These are phyloP conservation scores for Erythrophleum ivorense DNA, from an alignment of 331 rosid genomes.

Conservation along the genomic window DNA sequence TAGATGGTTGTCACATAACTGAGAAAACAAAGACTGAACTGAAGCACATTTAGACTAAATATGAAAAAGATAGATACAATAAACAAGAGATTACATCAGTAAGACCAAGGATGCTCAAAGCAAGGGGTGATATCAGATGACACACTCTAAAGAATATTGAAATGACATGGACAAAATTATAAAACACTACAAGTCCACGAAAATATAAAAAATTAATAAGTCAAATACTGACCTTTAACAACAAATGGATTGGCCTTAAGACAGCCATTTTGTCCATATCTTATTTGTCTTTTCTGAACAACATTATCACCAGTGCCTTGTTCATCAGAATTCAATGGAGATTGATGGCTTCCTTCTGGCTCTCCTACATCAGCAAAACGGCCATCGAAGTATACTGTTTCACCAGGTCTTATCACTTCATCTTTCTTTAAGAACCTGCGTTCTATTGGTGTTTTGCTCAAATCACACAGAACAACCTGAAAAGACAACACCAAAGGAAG, in stretches of 20 bases:
- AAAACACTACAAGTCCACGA: constrained; percentile 14
- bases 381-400: constrained; percentile 61
- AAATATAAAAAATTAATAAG: neutral
- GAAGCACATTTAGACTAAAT: constrained; percentile 6
- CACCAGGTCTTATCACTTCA: constrained; percentile 67
- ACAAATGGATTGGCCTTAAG: constrained; percentile 40
- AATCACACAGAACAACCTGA: constrained; percentile 73
- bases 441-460: constrained; percentile 59
- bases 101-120: neutral
- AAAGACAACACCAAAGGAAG: constrained; percentile 38
- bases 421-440: constrained; percentile 71
- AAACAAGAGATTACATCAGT: constrained; percentile 7
- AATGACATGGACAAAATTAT: constrained; percentile 19
- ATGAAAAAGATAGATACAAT: constrained; percentile 4
- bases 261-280: constrained; percentile 41
- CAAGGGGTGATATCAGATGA: neutral
- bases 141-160: constrained; percentile 19
- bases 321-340: constrained; percentile 41
- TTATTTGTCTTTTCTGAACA: constrained; percentile 43
- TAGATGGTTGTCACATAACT: constrained; percentile 1
- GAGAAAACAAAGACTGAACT: neutral
- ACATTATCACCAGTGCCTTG: constrained; percentile 28
- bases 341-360: constrained; percentile 54
- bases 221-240: constrained; percentile 53
- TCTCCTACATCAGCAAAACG: constrained; percentile 81